These are phyloP conservation scores for Thermoascus crustaceus DNA, from an alignment of 2,329 filamentous ascomycete species.

Conservation along the genomic window DNA sequence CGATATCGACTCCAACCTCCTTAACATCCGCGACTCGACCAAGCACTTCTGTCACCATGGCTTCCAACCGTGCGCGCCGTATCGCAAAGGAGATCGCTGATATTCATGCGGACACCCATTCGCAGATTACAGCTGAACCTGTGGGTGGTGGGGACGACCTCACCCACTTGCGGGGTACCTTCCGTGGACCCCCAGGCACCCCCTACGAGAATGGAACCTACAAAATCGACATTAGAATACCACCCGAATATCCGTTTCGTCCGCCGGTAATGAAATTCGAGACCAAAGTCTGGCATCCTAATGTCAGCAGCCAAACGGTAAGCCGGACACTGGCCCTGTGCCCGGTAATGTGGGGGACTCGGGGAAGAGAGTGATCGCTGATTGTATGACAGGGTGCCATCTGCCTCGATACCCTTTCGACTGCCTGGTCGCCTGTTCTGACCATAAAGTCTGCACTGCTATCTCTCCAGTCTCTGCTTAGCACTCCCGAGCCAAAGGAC, in stretches of 20 bases:
- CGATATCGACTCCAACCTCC: conserved; percentile 2
- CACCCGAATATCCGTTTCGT: conserved; percentile 84
- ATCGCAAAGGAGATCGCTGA: conserved; percentile 44
- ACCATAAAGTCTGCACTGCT: conserved; percentile 94
- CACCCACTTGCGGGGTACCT: conserved; percentile 72
- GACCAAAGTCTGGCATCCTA: conserved; percentile 95
- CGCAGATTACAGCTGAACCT: conserved; percentile 64
- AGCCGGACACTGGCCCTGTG: conserved; percentile 24
- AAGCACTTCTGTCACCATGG: conserved; percentile 32
- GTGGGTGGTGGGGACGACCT: conserved; percentile 59
- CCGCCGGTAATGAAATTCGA: conserved; percentile 85
- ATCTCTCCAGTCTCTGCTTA: conserved; percentile 85
- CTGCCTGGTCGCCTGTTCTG: conserved; percentile 89
- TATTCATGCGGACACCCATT: conserved; percentile 57
- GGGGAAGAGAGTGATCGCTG: conserved; percentile 5
- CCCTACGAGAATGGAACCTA: conserved; percentile 85
- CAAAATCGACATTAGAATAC: conserved; percentile 77
- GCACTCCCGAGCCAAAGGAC: conserved; percentile 88
- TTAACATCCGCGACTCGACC: conserved; percentile 6
- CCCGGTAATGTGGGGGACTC: background rate
- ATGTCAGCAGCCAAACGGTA: conserved; percentile 89
- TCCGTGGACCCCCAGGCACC: conserved; percentile 81
- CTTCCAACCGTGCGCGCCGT: conserved; percentile 50
- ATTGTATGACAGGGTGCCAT: conserved; percentile 66
- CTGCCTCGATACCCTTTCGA: conserved; percentile 84